Conservation (phyloP, 768 basidiomycete genomes). For the Vararia minispora region DNA sequence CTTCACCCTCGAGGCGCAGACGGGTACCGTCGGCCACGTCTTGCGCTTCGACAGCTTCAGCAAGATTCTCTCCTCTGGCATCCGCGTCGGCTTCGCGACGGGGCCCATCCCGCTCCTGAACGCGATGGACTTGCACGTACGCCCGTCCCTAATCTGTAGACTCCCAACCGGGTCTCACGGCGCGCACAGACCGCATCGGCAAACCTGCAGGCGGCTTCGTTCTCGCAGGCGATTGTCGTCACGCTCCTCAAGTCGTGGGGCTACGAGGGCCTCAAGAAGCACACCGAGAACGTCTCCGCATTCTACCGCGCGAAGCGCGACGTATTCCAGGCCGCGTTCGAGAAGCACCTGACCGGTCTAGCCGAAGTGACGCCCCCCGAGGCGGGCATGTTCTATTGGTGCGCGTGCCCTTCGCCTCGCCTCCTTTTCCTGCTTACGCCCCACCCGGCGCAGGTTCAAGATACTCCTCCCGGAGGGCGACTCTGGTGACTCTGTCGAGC, state of each 20-base stretch:
- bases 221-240: slow-evolving; percentile 51
- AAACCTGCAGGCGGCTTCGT: slow-evolving; percentile 54
- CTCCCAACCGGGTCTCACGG: too few species aligned
- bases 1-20: slow-evolving; percentile 63
- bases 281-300: slow-evolving; percentile 54
- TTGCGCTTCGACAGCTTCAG: slow-evolving; percentile 85
- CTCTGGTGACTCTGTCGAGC: slow-evolving; percentile 36
- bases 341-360: slow-evolving; percentile 64
- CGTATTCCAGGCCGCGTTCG: slow-evolving; percentile 66
- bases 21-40: slow-evolving; percentile 67
- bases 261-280: slow-evolving; percentile 58
- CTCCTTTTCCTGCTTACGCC: neutral
- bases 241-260: slow-evolving; percentile 64
- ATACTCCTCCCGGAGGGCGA: slow-evolving; percentile 51
- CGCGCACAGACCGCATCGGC: slow-evolving; percentile 44
- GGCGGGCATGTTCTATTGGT: slow-evolving; percentile 90
- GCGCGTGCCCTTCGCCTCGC: slow-evolving; percentile 16
- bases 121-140: slow-evolving; percentile 60
- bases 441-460: too few species aligned
- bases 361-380: slow-evolving; percentile 65
- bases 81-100: slow-evolving; percentile 72
- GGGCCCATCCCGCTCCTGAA: slow-evolving; percentile 60
- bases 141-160: slow-evolving; percentile 21
- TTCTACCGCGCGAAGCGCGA: slow-evolving; percentile 71
- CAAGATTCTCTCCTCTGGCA: slow-evolving; percentile 69